phyloP scores from a whole-genome alignment of 192 early-diverging fungal genomes.

The Borealophlyctis nickersoniae region DNA sequence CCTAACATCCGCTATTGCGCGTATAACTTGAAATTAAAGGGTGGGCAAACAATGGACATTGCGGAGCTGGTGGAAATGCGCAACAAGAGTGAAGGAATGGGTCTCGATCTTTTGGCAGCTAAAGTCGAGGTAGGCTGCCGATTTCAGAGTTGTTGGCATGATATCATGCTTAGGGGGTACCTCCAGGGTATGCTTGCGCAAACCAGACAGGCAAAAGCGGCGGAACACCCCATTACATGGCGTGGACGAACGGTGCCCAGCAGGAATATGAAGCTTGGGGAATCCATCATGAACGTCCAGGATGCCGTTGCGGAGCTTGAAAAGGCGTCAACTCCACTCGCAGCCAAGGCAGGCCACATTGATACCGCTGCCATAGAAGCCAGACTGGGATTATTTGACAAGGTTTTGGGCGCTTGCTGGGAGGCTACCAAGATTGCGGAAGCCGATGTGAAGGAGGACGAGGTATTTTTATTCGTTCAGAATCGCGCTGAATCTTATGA shows the following conservation, averaged over 20 bases:
- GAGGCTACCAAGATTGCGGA: constrained; percentile 61
- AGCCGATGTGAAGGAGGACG: constrained; percentile 62
- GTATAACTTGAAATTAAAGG: constrained; percentile 51
- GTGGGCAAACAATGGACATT: constrained; percentile 11
- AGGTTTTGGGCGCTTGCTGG: constrained; percentile 52
- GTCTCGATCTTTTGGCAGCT: constrained; percentile 48
- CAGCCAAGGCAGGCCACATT: too few relatives aligned
- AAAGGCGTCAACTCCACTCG: neutral
- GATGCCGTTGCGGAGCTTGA: constrained; percentile 36
- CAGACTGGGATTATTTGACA: constrained; percentile 38
- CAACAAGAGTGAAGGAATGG: constrained; percentile 14
- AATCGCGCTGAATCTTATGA: too few relatives aligned
- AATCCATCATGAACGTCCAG: constrained; percentile 6
- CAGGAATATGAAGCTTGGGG: constrained; percentile 20
- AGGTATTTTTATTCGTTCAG: too few relatives aligned
- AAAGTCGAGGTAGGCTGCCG: constrained; percentile 42
- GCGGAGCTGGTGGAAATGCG: constrained; percentile 15
- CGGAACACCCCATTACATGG: constrained; percentile 41
- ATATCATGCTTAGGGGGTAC: too few relatives aligned
- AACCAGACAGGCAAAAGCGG: too few relatives aligned
- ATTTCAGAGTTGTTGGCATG: too few relatives aligned
- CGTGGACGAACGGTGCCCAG: constrained; percentile 40
- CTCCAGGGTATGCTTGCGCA: too few relatives aligned
- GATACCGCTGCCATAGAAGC: neutral
- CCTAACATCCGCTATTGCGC: constrained; percentile 79